These are phyloP conservation scores for Eucalyptus viminalis DNA, from an alignment of 345 rosid genomes.

Conservation along the genomic window DNA sequence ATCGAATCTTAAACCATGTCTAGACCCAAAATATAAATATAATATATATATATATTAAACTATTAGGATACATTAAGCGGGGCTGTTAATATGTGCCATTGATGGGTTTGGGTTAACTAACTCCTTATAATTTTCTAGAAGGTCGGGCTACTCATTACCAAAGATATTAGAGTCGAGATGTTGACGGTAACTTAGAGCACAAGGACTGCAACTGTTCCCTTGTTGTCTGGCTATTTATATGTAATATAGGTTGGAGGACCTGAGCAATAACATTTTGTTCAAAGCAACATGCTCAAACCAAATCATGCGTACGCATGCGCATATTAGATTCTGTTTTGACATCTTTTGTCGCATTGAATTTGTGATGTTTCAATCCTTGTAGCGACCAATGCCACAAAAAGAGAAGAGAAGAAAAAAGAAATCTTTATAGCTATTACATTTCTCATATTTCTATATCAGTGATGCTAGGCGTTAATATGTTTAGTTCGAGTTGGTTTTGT, in stretches of 20 bases:
- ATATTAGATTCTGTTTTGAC: too few species aligned
- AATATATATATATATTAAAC: too few species aligned
- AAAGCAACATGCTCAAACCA: not conserved
- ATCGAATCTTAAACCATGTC: not conserved
- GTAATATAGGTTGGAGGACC: not conserved
- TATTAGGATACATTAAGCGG: not conserved
- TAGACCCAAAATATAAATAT: too few species aligned
- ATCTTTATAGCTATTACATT: not conserved
- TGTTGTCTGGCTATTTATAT: not conserved
- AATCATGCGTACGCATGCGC: not conserved
- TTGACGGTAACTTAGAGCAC: not conserved
- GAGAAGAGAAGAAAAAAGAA: not conserved
- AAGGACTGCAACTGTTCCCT: not conserved
- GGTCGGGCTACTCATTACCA: not conserved
- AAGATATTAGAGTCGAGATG: not conserved
- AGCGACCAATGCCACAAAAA: not conserved
- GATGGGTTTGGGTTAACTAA: not conserved
- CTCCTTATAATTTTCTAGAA: not conserved
- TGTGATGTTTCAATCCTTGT: not conserved
- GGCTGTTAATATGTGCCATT: not conserved
- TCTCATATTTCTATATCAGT: not conserved
- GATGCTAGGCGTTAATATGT: fast-evolving
- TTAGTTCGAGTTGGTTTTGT: not conserved
- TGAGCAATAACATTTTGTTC: not conserved
- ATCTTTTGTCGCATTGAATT: not conserved